Evolutionary conservation across 1,139 yeast species (phyloP), one percentile per base, ranked within the genome.

Genomic region (Meyerozyma athensensis): DNA sequence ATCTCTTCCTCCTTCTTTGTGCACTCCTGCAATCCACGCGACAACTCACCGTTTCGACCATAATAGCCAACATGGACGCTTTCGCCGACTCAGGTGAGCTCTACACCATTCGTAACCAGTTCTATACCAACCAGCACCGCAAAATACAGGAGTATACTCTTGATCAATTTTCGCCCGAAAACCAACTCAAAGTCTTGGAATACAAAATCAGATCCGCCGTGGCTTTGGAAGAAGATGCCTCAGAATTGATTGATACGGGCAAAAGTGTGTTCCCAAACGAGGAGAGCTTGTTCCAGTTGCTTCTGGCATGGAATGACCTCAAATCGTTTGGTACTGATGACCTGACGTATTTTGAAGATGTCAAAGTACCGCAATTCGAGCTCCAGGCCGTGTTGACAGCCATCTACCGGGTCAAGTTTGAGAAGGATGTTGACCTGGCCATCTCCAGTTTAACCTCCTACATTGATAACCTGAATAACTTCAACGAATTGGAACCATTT

Each of bases 91-190:
- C 70, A 2, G 68, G 68, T 61, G 55, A 10, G 56, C 54, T 70
- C 26, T 70, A 62, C 53, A 64, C 64, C 35, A 58, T 72, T 31
- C 59, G 71, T 42, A 69, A 65, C 53, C 74, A 72, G 47, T 72
- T 72, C 53, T 71, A 61, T 50, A 68, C 77, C 28, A 62, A 66
- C 43, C 78, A 72, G 47, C 67, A 67, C 50, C 54, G 54, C 33
- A 61, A 63, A 44, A 76, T 72, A 5, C 49, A 49, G 34, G 51
- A 55, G 4, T 59, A 67, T 42, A 40, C 57, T 6, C 46, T 62
- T 33, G 64, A 58, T 19, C 65, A 54, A 43, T 70, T 68, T 47
- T 59, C 70, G 3, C 48, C 45, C 2, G 71, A 65, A 36, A 54
- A 55, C 39, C 71, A 65, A 44, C 47, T 65, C 36, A 65, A 65